A percentile compares a stretch with the other conserved stretches of the same genome.
phyloP scores from a whole-genome alignment of 139 green algal species.

The Chlamydomonas incerta region DNA sequence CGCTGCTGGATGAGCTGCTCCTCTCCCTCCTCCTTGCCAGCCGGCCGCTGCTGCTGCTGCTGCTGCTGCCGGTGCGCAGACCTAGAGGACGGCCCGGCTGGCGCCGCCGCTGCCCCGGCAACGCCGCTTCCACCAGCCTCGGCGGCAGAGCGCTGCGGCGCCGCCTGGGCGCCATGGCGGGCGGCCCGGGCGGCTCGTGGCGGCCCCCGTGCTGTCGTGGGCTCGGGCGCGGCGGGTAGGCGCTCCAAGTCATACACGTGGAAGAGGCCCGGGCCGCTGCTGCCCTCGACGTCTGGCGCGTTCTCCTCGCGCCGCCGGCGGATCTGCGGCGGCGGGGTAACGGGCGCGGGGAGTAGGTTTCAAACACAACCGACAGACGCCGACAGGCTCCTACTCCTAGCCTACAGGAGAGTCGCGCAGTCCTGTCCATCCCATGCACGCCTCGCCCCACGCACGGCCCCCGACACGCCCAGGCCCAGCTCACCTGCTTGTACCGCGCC shows the following conservation, averaged over 20 bases:
- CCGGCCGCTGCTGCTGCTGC: not conserved
- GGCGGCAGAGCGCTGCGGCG: too few relatives aligned
- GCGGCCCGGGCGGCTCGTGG: too few relatives aligned
- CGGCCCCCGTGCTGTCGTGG: too few relatives aligned
- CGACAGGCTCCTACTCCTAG: too few relatives aligned
- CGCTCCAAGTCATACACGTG: slow-evolving; percentile 42
- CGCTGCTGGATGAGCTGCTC: slow-evolving; percentile 32
- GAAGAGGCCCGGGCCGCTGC: not conserved
- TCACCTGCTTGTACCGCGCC: slow-evolving; percentile 43
- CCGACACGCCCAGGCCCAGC: not conserved
- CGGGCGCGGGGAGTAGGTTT: too few relatives aligned
- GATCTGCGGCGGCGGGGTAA: slow-evolving; percentile 1
- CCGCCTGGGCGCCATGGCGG: too few relatives aligned
- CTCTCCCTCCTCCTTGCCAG: too few relatives aligned
- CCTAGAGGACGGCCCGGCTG: too few relatives aligned
- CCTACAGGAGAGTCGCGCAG: too few relatives aligned
- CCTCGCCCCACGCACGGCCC: too few relatives aligned
- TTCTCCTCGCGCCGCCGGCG: not conserved
- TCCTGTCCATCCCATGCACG: too few relatives aligned
- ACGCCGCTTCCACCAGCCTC: not conserved
- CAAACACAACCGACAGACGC: too few relatives aligned
- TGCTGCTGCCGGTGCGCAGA: not conserved
- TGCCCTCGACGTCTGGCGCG: not conserved
- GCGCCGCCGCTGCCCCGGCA: not conserved
- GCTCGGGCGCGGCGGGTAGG: not conserved